Conservation (phyloP, 2,329 filamentous ascomycete species). For the Penicillium sp. region DNA sequence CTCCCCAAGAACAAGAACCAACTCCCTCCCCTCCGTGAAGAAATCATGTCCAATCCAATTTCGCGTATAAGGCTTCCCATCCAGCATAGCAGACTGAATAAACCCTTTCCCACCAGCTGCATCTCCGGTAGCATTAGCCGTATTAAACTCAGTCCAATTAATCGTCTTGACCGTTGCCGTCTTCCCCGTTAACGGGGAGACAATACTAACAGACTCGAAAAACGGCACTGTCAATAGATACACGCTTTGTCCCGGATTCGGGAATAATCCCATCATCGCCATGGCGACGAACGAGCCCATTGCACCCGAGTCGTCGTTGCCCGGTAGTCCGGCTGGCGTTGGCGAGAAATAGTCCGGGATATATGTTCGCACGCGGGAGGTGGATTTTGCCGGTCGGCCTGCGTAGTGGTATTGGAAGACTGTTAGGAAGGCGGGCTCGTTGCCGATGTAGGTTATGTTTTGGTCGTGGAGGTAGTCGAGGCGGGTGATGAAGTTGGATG, state of each 20-base stretch:
- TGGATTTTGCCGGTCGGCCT: constrained; percentile 55
- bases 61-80: constrained; percentile 58
- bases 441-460: constrained; percentile 64
- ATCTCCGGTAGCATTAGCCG: constrained; percentile 52
- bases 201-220: constrained; percentile 60
- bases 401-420: constrained; percentile 70
- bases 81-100: constrained; percentile 63
- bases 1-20: constrained; percentile 61
- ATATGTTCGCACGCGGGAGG: constrained; percentile 58
- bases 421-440: constrained; percentile 61
- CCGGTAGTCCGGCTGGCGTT: constrained; percentile 57
- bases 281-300: constrained; percentile 67
- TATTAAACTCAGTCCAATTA: constrained; percentile 43
- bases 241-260: constrained; percentile 64
- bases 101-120: constrained; percentile 58
- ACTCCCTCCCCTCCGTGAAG: constrained; percentile 61
- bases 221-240: constrained; percentile 67
- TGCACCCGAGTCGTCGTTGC: constrained; percentile 67
- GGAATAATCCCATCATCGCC: constrained; percentile 67
- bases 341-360: constrained; percentile 61
- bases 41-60: constrained; percentile 69
- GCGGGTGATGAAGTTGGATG: constrained; percentile 53
- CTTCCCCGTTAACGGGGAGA: constrained; percentile 56
- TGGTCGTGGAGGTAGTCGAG: constrained; percentile 64
- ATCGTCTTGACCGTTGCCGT: constrained; percentile 57